phyloP scores from a whole-genome alignment of 2,329 filamentous ascomycete genomes.

The Sclerotinia glacialis region DNA sequence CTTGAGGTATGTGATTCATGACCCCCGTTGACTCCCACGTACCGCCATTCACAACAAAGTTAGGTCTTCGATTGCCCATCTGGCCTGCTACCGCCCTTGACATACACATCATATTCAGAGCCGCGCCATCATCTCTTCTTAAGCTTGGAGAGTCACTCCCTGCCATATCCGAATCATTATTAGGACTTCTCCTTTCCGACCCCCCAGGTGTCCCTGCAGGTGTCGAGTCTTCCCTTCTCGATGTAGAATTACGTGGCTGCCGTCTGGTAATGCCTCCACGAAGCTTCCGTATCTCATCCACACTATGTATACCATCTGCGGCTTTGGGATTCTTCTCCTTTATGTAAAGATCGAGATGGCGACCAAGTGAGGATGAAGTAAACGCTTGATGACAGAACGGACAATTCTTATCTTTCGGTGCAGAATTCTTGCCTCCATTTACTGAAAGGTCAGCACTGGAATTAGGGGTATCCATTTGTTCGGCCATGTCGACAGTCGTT shows the following conservation, averaged over 20 bases:
- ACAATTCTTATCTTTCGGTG: constrained; percentile 77
- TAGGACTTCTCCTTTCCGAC: constrained; percentile 38
- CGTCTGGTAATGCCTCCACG: constrained; percentile 83
- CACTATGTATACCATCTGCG: constrained; percentile 82
- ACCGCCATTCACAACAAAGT: constrained; percentile 43
- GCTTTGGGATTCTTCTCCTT: constrained; percentile 89
- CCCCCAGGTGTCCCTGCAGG: constrained; percentile 51
- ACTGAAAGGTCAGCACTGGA: constrained; percentile 39
- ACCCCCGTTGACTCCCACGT: constrained; percentile 76
- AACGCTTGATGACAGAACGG: constrained; percentile 87
- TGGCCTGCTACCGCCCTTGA: background rate
- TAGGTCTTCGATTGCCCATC: constrained; percentile 36
- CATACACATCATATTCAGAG: constrained; percentile 41
- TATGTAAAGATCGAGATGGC: constrained; percentile 92
- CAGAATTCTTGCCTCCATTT: constrained; percentile 34
- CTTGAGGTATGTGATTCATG: constrained; percentile 67
- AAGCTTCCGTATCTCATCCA: constrained; percentile 81
- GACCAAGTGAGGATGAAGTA: constrained; percentile 88
- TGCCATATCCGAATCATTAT: constrained; percentile 37
- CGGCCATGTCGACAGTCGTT: constrained; percentile 33
- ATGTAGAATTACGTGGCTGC: constrained; percentile 66
- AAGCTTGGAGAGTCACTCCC: constrained; percentile 39
- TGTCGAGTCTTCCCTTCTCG: constrained; percentile 56
- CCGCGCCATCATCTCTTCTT: constrained; percentile 39
- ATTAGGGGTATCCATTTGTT: constrained; percentile 39